Evolutionary conservation across 805 yeast species (phyloP).

Genomic region (Metschnikowia gelsemii): DNA sequence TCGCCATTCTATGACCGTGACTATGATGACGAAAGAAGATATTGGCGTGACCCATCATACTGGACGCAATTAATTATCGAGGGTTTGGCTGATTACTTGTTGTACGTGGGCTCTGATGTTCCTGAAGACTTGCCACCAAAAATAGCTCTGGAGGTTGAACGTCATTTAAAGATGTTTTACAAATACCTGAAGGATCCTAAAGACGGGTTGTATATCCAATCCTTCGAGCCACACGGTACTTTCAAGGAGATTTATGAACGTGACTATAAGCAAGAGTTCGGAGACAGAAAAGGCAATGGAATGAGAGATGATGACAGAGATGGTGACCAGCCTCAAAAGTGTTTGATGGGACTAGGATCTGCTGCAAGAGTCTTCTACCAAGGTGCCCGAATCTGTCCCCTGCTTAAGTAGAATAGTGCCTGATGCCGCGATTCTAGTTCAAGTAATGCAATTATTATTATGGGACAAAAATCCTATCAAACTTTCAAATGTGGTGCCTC

Average conservation of each 20-base stretch:
- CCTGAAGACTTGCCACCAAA: slow-evolving; percentile 36
- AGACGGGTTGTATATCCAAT: slow-evolving; percentile 60
- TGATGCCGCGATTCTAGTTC: background rate
- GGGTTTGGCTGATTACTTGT: slow-evolving; percentile 64
- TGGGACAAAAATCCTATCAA: too few species aligned
- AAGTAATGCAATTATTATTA: background rate
- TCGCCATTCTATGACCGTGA: slow-evolving; percentile 64
- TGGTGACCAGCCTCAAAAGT: slow-evolving; percentile 42
- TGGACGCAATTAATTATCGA: slow-evolving; percentile 64
- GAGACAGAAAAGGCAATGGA: slow-evolving; percentile 50
- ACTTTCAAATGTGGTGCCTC: slow-evolving; percentile 40
- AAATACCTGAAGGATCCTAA: slow-evolving; percentile 55
- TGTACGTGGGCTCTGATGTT: slow-evolving; percentile 46
- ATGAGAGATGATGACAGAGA: slow-evolving; percentile 54
- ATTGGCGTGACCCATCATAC: slow-evolving; percentile 63
- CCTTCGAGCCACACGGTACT: slow-evolving; percentile 57
- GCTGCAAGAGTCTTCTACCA: slow-evolving; percentile 72
- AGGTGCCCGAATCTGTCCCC: slow-evolving; percentile 51
- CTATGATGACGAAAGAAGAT: slow-evolving; percentile 51
- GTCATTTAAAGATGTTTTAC: slow-evolving; percentile 58
- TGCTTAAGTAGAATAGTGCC: slow-evolving; percentile 5
- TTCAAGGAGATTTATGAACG: slow-evolving; percentile 48
- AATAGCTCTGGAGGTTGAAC: slow-evolving; percentile 45
- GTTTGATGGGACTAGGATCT: slow-evolving; percentile 61
- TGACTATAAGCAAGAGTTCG: slow-evolving; percentile 52